Evolutionary conservation across 1,139 yeast genomes (phyloP).

Genomic region (Yamadazyma kanchanaburiensis): DNA sequence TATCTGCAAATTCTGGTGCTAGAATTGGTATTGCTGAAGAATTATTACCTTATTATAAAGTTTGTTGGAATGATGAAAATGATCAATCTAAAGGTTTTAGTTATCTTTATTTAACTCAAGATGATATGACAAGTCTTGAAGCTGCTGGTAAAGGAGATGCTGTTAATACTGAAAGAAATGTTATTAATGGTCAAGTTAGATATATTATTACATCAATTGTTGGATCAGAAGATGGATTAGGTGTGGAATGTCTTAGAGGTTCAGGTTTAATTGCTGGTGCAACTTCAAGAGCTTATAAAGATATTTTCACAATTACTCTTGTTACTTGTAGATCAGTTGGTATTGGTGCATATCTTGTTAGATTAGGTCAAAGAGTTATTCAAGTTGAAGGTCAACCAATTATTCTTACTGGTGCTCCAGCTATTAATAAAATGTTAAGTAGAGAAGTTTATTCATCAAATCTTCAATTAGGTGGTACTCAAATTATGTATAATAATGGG

Average conservation of each 20-base stretch:
- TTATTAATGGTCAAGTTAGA: constrained; percentile 82
- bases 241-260: constrained; percentile 97
- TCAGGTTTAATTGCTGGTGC: constrained; percentile 99
- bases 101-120: constrained; percentile 77
- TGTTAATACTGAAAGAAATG: constrained; percentile 74
- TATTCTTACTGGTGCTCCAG: constrained; percentile 98
- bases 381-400: constrained; percentile 99
- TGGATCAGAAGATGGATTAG: constrained; percentile 94
- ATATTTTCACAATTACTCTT: constrained; percentile 90
- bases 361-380: constrained; percentile 97
- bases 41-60: constrained; percentile 81
- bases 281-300: constrained; percentile 95
- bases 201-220: constrained; percentile 77
- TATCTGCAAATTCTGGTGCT: constrained; percentile 98
- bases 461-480: constrained; percentile 98
- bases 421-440: constrained; percentile 92
- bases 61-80: constrained; percentile 82
- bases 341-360: constrained; percentile 97
- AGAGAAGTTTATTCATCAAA: constrained; percentile 96
- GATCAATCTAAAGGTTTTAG: constrained; percentile 84
- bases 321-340: constrained; percentile 99
- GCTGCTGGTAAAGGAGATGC: constrained; percentile 57
- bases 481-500: constrained; percentile 97
- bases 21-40: constrained; percentile 98
- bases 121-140: constrained; percentile 58